Conservation (phyloP, 2,329 filamentous ascomycete species). For the Trichoderma citrinoviride region DNA sequence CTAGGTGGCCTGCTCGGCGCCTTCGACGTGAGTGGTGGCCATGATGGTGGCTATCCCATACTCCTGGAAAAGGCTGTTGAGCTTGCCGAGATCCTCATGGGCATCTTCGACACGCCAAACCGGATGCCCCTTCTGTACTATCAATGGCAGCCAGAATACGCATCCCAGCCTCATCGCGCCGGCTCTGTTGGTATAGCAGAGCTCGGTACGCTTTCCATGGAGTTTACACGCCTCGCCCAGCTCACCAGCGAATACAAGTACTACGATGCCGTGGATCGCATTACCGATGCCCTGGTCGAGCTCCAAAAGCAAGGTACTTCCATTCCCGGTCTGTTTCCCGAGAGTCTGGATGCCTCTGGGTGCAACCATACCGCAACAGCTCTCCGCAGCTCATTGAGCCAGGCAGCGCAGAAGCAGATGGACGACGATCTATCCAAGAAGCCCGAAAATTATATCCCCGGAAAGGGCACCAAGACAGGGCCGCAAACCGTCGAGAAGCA, state of each 20-base stretch:
- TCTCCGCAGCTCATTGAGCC: conserved; percentile 32
- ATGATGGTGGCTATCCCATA: conserved; percentile 55
- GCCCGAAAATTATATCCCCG: conserved; percentile 30
- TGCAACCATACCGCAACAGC: conserved; percentile 59
- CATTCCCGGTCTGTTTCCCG: conserved; percentile 78
- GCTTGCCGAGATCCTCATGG: conserved; percentile 76
- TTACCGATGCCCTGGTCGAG: conserved; percentile 75
- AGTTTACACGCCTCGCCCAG: conserved; percentile 87
- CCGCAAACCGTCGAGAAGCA: not conserved
- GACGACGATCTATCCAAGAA: conserved; percentile 33
- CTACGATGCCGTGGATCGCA: conserved; percentile 84
- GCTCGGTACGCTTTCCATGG: conserved; percentile 75
- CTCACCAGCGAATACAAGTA: conserved; percentile 78
- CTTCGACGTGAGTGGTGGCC: conserved; percentile 76
- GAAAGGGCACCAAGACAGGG: not conserved
- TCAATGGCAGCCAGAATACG: conserved; percentile 66
- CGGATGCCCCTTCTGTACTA: conserved; percentile 86
- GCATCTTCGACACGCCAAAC: conserved; percentile 87
- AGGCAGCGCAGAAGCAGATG: conserved; percentile 37
- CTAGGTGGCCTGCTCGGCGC: conserved; percentile 81
- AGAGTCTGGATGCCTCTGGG: conserved; percentile 73
- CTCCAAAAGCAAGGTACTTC: conserved; percentile 67
- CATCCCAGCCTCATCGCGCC: conserved; percentile 63
- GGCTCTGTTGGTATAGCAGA: conserved; percentile 62
- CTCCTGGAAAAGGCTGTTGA: conserved; percentile 76